These are phyloP conservation scores for Citrus inodora DNA, from an alignment of 345 rosid genomes.

Conservation along the genomic window DNA sequence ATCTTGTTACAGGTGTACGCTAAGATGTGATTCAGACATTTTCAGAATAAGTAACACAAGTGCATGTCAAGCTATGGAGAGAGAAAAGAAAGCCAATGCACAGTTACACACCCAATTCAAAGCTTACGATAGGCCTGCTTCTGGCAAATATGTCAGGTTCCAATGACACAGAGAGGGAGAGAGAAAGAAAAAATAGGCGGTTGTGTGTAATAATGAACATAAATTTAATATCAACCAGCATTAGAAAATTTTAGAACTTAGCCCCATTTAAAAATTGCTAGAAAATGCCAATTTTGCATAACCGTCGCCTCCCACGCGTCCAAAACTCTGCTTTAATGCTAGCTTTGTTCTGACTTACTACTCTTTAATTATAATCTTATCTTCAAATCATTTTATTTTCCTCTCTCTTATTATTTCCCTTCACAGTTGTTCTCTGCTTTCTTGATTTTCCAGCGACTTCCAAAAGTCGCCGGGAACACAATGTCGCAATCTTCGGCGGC, in stretches of 20 bases:
- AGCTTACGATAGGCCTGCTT: slow-evolving; percentile 12
- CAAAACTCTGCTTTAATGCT: slow-evolving; percentile 19
- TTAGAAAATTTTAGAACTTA: slow-evolving; percentile 9
- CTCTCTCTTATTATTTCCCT: neutral
- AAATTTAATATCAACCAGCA: slow-evolving; percentile 9
- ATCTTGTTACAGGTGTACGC: slow-evolving; percentile 42
- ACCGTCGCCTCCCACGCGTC: slow-evolving; percentile 60
- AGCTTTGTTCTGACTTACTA: slow-evolving; percentile 32
- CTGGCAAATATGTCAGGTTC: slow-evolving; percentile 41
- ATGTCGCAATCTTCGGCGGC: slow-evolving; percentile 44
- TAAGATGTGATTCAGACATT: slow-evolving; percentile 31
- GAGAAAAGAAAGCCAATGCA: neutral
- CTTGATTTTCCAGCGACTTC: slow-evolving; percentile 18
- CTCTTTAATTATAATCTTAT: slow-evolving; percentile 43
- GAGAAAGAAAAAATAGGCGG: neutral
- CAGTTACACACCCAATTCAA: slow-evolving; percentile 19
- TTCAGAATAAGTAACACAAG: slow-evolving; percentile 16
- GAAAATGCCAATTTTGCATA: slow-evolving; percentile 63
- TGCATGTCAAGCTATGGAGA: slow-evolving; percentile 37
- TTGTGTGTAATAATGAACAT: slow-evolving; percentile 26
- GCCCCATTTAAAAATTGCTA: slow-evolving; percentile 29
- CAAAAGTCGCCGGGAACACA: neutral
- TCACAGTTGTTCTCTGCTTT: neutral
- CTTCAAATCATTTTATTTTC: slow-evolving; percentile 23
- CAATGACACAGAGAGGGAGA: slow-evolving; percentile 22